Base-by-base conservation (phyloP, 2,329 filamentous ascomycete species). In the Zymoseptoria passerinii region DNA sequence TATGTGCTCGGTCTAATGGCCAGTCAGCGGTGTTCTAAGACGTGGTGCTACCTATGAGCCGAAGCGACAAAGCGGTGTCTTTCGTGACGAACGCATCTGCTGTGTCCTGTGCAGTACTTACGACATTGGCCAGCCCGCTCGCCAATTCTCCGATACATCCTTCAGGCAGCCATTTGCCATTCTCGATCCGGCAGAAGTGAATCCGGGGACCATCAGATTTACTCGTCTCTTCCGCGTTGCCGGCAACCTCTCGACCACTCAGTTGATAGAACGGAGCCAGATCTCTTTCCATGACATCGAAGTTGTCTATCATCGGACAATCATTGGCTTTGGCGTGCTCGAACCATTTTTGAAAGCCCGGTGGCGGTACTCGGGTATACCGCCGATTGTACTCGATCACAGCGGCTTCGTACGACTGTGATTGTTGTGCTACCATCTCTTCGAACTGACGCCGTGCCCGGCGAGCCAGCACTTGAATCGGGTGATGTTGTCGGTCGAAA, bases 301-400 rank as follows among this genome's bases (percentile, higher is more conserved):
- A 74, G 2, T 76, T 73, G 61, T 79, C 78, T 7, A 79, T 67
- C 1, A 80, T 68, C 13, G 77, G 52, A 1, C 74, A 71, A 52
- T 73, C 61, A 28, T 74, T 64, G 2, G 66, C 62, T 16, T 69
- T 61, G 2, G 78, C 78, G 62, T 71, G 77, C 8, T 70, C 61
- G 58, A 71, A 74, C 77, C 78, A 80, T 52, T 67, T 59, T 19
- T 76, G 75, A 59, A 80, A 80, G 0, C 71, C 70, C 3, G 77
- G 78, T 1, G 78, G 78, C 19, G 78, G 77, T 56, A 77, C 72
- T 28, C 77, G 68, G 2, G 75, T 74, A 58, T 75, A 68, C 13
- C 73, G 69, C 4, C 65, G 50, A 13, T 73, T 67, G 57, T 80
- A 80, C 48, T 70, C 68, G 3, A 44, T 28, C 2, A 28, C 52